phyloP scores from a whole-genome alignment of 495 filamentous ascomycete species.

The Annulohypoxylon maeteangense region DNA sequence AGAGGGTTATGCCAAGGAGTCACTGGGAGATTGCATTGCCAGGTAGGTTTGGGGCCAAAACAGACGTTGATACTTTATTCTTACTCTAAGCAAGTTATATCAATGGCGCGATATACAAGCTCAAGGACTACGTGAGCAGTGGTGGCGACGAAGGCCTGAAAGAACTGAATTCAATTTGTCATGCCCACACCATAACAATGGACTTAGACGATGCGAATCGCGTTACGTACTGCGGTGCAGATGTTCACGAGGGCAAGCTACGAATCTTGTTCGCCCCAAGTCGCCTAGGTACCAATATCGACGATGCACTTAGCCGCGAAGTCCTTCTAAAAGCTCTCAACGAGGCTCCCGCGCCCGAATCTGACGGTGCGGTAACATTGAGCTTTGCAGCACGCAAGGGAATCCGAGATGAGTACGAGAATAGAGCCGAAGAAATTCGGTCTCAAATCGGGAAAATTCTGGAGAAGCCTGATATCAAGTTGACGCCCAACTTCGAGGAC shows the following conservation, averaged over 20 bases:
- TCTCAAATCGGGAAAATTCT: slow-evolving; percentile 53
- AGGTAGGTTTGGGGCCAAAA: slow-evolving; percentile 45
- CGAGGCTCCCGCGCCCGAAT: slow-evolving; percentile 47
- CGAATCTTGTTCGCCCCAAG: slow-evolving; percentile 57
- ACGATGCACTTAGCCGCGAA: slow-evolving; percentile 48
- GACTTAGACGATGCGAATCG: slow-evolving; percentile 55
- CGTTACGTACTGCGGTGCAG: slow-evolving; percentile 58
- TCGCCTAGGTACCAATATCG: slow-evolving; percentile 58
- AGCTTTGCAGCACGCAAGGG: slow-evolving; percentile 56
- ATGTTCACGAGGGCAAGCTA: slow-evolving; percentile 59
- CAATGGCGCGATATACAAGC: slow-evolving; percentile 51
- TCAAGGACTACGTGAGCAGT: slow-evolving; percentile 51
- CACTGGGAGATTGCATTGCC: slow-evolving; percentile 57
- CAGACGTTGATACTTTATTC: neutral
- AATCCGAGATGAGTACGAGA: slow-evolving; percentile 59
- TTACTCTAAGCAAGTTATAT: slow-evolving; percentile 54
- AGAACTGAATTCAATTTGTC: slow-evolving; percentile 61
- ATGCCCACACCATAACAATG: slow-evolving; percentile 58
- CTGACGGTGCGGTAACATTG: slow-evolving; percentile 43
- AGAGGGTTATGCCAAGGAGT: slow-evolving; percentile 59
- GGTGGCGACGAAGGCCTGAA: slow-evolving; percentile 51
- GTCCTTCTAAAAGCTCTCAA: slow-evolving; percentile 57
- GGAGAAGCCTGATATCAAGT: slow-evolving; percentile 52
- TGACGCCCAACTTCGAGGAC: slow-evolving; percentile 60
- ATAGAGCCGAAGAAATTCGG: slow-evolving; percentile 49